Evolutionary conservation across 2,329 filamentous ascomycete species (phyloP), one percentile per base, ranked within the genome.

Genomic region (Trichophyton rubrum): DNA sequence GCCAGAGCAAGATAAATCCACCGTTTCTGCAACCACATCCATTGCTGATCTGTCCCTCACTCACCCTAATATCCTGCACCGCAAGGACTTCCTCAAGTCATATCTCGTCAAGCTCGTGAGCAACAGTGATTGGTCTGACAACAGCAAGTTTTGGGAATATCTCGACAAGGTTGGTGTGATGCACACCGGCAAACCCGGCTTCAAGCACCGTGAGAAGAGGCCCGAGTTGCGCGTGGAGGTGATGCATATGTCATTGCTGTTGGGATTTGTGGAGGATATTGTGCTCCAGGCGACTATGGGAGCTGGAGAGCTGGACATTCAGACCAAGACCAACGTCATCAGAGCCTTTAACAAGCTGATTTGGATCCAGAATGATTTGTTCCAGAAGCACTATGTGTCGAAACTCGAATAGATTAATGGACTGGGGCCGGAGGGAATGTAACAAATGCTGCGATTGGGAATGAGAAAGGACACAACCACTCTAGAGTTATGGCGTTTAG

Each of bases 351-450:
- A 69, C 62, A 70, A 70, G 63, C 59, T 68, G 45, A 58, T 69
- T 40, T 70, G 68, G 68, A 67, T 70, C 43, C 68, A 70, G 63
- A 70, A 70, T 62, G 68, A 70, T 59, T 60, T 70, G 24, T 70
- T 70, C 61, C 64, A 67, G 53, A 66, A 67, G 56, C 67, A 69
- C 53, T 70, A 70, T 60, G 59, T 64, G 47, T 40, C 56, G 11
- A 59, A 64, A 30, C 49, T 56, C 6, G 59, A 60, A 38, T 60
- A 59, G 53, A 59, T 62, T 58, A 40, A 45, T 58, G 41, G 17
- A 30, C 17, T 11, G n/a, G 11, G 17, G 2, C 8, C 13, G 22
- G 13, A 13, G 13, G 45, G 22, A 27, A 22, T 22, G 24, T 27
- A 27, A 22, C 45, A 20, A 1, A 30, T 24, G 20, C 22, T 9